Base-by-base conservation (phyloP, 345 rosid genomes). In the Combretum micranthum region DNA sequence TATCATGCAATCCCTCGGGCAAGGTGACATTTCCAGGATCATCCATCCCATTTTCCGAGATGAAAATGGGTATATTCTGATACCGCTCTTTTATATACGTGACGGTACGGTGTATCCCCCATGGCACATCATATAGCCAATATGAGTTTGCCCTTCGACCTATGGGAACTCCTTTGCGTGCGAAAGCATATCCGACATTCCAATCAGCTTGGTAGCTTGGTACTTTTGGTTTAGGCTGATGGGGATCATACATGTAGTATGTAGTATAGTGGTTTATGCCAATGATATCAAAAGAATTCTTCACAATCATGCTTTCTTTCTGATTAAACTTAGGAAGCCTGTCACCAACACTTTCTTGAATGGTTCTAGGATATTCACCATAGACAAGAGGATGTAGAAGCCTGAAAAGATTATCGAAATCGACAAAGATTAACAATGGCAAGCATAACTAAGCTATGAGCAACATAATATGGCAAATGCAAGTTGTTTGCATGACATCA, bases 41-140 rank as follows among this genome's bases (percentile, higher is more conserved):
- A 55, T 82, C 91, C 87, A 85, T 82, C 1, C 91, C 87, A 23
- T 84, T 82, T 77, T 81, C 87, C 0, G 91, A 67, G 16, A 84
- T 20, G 21, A 82, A 63, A 22, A 85, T 54, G 2, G 42, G 62
- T 0, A 78, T 79, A 17, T 82, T 80, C 20, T 74, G 71, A 17
- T 85, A 85, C 1, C 48, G 67, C 62, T 85, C 86, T 69, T 85
- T 85, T 11, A 82, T 58, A 43, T 82, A 85, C 14, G 63, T 66
- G 25, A 82, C 45, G 3, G 79, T 61, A 59, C 71, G 82, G 61
- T 77, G 78, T 64, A 82, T 59, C 2, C 88, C 88, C 88, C 88
- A 80, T n/a, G 88, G 88, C 20, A 82, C 92, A 15, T 68, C 56
- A 42, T 82, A 82, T 15, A 85, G 81, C 92, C 92, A 85, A 13